Percentiles rank a stretch among this genome's conserved stretches.
These are phyloP conservation scores for Coemansia sp. DNA, from an alignment of 192 early-diverging fungal genomes.

Conservation along the genomic window DNA sequence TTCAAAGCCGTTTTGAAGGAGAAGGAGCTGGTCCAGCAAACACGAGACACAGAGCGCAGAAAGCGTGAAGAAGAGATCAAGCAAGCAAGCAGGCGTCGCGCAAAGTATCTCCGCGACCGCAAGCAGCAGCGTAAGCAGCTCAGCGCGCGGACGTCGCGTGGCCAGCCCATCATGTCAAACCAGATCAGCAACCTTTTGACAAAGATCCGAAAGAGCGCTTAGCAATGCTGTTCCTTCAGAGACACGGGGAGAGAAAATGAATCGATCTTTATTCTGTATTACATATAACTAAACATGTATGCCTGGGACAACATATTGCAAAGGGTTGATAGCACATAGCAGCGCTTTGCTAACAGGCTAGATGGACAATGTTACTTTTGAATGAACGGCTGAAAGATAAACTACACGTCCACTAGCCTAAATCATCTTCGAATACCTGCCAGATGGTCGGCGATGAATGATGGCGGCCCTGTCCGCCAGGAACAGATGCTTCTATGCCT, in stretches of 20 bases:
- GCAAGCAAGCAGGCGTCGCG: slow-evolving; percentile 19
- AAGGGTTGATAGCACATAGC: too few species aligned
- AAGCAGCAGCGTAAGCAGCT: slow-evolving; percentile 36
- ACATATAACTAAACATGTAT: too few species aligned
- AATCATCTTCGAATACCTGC: slow-evolving; percentile 27
- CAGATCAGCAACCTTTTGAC: slow-evolving; percentile 33
- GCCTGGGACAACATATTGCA: too few species aligned
- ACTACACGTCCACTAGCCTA: not conserved
- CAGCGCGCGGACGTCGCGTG: slow-evolving; percentile 30
- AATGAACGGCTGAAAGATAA: too few species aligned
- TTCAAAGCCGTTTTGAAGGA: slow-evolving; percentile 31
- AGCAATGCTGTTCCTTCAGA: too few species aligned
- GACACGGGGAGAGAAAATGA: too few species aligned
- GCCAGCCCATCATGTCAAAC: slow-evolving; percentile 44
- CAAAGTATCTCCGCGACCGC: slow-evolving; percentile 28
- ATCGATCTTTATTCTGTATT: too few species aligned
- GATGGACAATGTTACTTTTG: too few species aligned
- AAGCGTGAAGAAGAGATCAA: slow-evolving; percentile 20
- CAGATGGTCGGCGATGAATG: slow-evolving; percentile 10
- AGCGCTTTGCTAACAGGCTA: too few species aligned
- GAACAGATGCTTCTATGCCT: not conserved
- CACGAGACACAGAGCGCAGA: slow-evolving; percentile 20
- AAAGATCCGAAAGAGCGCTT: slow-evolving; percentile 30
- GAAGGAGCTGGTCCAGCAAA: slow-evolving; percentile 21
- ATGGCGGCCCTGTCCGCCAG: not conserved